Base-by-base conservation (phyloP, 2,329 filamentous ascomycete genomes). In the Neonectria magnoliae region DNA sequence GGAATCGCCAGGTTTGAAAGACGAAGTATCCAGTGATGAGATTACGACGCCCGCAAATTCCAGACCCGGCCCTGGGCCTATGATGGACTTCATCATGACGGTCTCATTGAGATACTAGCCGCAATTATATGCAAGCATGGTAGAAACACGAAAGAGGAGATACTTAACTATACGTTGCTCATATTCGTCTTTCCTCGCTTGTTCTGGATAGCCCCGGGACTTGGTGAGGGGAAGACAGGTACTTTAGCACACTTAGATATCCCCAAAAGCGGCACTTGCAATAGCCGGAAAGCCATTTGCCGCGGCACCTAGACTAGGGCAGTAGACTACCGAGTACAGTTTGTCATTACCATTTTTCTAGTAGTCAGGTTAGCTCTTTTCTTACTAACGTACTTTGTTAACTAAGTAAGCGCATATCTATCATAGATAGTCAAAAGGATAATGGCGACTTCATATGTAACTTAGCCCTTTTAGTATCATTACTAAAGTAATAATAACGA, bases 21-120 rank as follows among this genome's bases (percentile, higher is more conserved):
- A 63, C 16, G 76, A 79, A 14, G 57, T 44, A 5, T 73, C 20
- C 0, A 83, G 80, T 0, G 81, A 73, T 2, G 76, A 76, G 36
- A 82, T 64, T 1, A 90, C 78, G 2, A 82, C 77, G n/a, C 87
- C 87, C 1, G 86, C 80, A 70, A 89, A 90, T 72, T 90, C 87
- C n/a, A 85, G 84, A 13, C 87, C 87, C n/a, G n/a, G n/a, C n/a
- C n/a, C n/a, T n/a, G n/a, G n/a, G n/a, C n/a, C n/a, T n/a, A 76
- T 51, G 6, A 78, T 48, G 3, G 76, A 71, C 33, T 75, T 76
- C 75, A 77, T 79, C 14, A 25, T 29, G 18, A 20, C 11, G 18
- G 31, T 59, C 9, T 11, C 7, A 4, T 18, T n/a, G 16, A 20
- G n/a, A n/a, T 14, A 9, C n/a, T 20, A 20, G 8, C 11, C 3